These are phyloP conservation scores for Bigelowiella natans DNA, from an alignment of 78 protist genomes.

Conservation along the genomic window DNA sequence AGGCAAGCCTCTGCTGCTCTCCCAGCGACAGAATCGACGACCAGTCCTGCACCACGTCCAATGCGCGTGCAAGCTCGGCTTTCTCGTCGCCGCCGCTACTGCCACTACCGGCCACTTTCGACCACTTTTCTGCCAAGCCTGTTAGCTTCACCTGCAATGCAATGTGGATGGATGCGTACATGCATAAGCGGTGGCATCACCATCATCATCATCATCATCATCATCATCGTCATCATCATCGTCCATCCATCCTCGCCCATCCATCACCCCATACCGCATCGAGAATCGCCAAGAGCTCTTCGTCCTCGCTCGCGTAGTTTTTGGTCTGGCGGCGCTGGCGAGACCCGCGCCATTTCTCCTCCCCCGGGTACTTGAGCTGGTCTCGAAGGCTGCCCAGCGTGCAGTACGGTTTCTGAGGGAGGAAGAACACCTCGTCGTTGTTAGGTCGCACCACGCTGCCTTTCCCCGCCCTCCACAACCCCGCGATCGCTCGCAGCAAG, in stretches of 20 bases:
- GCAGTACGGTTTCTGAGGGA: slow-evolving; percentile 16
- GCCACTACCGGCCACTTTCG: too few relatives aligned
- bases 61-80: too few relatives aligned
- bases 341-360: neutral
- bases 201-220: neutral
- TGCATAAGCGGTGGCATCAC: neutral
- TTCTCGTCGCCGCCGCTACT: too few relatives aligned
- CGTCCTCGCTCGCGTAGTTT: too few relatives aligned
- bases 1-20: slow-evolving; percentile 42
- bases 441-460: slow-evolving; percentile 2
- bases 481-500: slow-evolving; percentile 40
- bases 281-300: too few relatives aligned
- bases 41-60: slow-evolving; percentile 22
- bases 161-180: neutral
- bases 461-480: slow-evolving; percentile 29
- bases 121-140: too few relatives aligned
- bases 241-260: neutral
- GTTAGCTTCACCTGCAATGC: too few relatives aligned
- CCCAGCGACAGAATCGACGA: slow-evolving; percentile 18
- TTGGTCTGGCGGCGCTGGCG: too few relatives aligned
- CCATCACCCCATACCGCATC: neutral
- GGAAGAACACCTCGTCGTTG: neutral
- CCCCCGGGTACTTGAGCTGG: slow-evolving; percentile 38
- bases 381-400: slow-evolving; percentile 35
- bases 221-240: neutral